These are phyloP conservation scores for Metschnikowia picachoensis DNA, from an alignment of 805 yeast species.

Conservation along the genomic window DNA sequence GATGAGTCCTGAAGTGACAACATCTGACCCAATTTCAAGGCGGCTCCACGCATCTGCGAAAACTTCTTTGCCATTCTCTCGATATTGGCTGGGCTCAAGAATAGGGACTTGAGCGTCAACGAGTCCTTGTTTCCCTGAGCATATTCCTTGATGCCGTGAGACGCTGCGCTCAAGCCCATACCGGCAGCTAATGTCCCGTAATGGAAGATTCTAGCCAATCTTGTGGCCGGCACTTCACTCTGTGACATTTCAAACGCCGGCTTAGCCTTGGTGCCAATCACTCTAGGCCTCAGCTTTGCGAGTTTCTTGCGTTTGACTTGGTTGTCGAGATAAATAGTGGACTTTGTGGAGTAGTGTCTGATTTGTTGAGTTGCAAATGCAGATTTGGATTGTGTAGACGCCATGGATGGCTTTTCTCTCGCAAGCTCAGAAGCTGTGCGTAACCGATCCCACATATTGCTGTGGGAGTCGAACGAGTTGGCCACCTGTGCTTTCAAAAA, in stretches of 20 bases:
- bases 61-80: slow-evolving; percentile 85
- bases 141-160: slow-evolving; percentile 68
- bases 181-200: slow-evolving; percentile 92
- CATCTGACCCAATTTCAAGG: slow-evolving; percentile 95
- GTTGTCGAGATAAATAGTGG: slow-evolving; percentile 11
- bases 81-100: slow-evolving; percentile 78
- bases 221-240: slow-evolving; percentile 79
- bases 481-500: slow-evolving; percentile 19
- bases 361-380: not conserved
- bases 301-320: slow-evolving; percentile 10
- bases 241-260: slow-evolving; percentile 45
- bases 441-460: slow-evolving; percentile 24
- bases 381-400: not conserved
- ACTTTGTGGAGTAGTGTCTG: slow-evolving; percentile 12
- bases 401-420: not conserved
- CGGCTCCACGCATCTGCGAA: slow-evolving; percentile 98
- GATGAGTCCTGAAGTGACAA: slow-evolving; percentile 89
- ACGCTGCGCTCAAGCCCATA: slow-evolving; percentile 78
- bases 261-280: slow-evolving; percentile 21
- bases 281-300: slow-evolving; percentile 11
- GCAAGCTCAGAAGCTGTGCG: slow-evolving; percentile 9
- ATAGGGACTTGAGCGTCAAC: slow-evolving; percentile 50
- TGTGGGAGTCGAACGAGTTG: slow-evolving; percentile 18
- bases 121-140: slow-evolving; percentile 47
- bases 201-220: slow-evolving; percentile 87